phyloP scores from a whole-genome alignment of 179 eudicot species.

The Beta macrorhiza region DNA sequence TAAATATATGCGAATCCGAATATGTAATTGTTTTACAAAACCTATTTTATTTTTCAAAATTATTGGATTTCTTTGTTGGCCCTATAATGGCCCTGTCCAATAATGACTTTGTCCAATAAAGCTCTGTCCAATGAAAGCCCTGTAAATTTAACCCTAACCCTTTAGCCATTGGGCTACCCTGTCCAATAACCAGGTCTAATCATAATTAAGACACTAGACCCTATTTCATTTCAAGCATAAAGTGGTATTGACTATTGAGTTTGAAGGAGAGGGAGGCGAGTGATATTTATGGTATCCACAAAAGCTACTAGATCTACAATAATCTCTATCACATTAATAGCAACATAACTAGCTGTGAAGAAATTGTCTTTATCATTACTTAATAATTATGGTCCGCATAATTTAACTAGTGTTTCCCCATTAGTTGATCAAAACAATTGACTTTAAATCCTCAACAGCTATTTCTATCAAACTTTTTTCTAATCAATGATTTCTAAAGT shows the following conservation, averaged over 20 bases:
- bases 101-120: no score
- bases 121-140: no score
- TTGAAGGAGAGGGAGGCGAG: neutral
- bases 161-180: no score
- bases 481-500: neutral
- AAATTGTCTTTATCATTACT: conserved; percentile 1
- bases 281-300: neutral
- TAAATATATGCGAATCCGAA: no score
- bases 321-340: conserved; percentile 1
- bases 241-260: neutral
- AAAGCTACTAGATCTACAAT: neutral
- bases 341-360: neutral
- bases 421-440: conserved; percentile 2
- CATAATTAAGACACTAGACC: neutral
- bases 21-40: no score
- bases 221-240: conserved; percentile 4
- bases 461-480: neutral
- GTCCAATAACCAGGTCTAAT: no score
- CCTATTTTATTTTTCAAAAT: no score
- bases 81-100: no score
- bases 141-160: no score
- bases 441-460: neutral
- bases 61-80: no score
- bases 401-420: conserved; percentile 1
- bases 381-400: neutral